Evolutionary conservation across 305 asterid genomes (phyloP), one percentile per base, ranked within the genome.

Genomic region (Coffea humblotiana): DNA sequence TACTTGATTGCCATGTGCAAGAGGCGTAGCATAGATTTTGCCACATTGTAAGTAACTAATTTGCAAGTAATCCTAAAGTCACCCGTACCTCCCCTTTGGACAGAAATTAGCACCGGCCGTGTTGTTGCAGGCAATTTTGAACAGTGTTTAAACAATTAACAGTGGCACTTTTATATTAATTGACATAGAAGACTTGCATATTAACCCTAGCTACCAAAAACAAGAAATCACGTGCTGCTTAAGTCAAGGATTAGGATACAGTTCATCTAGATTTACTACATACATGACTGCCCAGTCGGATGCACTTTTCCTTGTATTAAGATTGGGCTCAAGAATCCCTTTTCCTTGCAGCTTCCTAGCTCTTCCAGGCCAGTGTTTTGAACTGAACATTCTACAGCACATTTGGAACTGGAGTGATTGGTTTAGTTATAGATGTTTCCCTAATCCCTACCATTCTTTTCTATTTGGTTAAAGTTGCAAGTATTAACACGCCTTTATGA

Each of bases 1-100:
- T 52, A 72, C 66, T 77, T 21, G 48, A 84, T 66, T 85, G 74
- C 81, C 90, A 88, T 87, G 86, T 86, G 88, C 16, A 47, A 72
- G 69, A 54, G 72, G 58, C 6, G 43, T 40, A 40, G 69, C 29
- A n/a, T 3, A 54, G 2, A 23, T 65, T 10, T 68, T 60, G 69
- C 69, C 40, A 40, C 6, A 11, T 0, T 48, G 77, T 51, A 16
- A 60, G 43, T 3, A 40, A 40, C 14, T 49, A 78, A 71, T 71
- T 72, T 71, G 60, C 64, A 88, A 82, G 88, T 79, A 81, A 85
- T 78, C 80, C 25, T 54, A 79, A 79, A 56, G 77, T 72, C 72
- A 81, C 74, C 75, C 61, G 81, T 74, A n/a, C 86, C 16, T 76
- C 47, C 75, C 80, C 79, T 65, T 75, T 82, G 80, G 76, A 35